These are phyloP conservation scores for Porcisia hertigi DNA, from an alignment of 208 protist species.

Conservation along the genomic window DNA sequence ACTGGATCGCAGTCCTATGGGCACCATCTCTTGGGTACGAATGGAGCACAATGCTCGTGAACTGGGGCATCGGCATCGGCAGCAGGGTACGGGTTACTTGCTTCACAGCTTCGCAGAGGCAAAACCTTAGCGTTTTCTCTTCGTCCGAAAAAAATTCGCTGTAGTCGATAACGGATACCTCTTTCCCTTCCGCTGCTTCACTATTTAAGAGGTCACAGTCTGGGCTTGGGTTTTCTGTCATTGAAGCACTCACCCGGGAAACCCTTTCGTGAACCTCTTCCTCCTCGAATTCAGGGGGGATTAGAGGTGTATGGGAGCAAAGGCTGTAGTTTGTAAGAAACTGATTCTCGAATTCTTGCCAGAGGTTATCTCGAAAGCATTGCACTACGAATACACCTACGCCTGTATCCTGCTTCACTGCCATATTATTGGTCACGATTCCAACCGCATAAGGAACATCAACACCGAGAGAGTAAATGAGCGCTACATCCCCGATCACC, in stretches of 20 bases:
- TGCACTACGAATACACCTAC: conserved; percentile 67
- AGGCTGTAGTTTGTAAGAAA: conserved; percentile 26
- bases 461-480: conserved; percentile 45
- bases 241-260: not conserved
- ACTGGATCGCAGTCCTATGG: conserved; percentile 40
- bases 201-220: not conserved
- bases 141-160: conserved; percentile 32
- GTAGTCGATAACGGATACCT: not conserved
- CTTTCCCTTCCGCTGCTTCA: not conserved
- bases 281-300: conserved; percentile 31
- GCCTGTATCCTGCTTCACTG: conserved; percentile 20
- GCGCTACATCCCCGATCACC: conserved; percentile 25
- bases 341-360: conserved; percentile 56
- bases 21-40: conserved; percentile 48
- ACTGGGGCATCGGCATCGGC: conserved; percentile 64
- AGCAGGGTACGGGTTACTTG: conserved; percentile 37
- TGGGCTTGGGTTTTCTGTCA: not conserved
- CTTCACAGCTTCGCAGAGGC: conserved; percentile 56
- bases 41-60: conserved; percentile 49
- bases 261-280: conserved; percentile 24
- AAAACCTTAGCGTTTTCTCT: conserved; percentile 57
- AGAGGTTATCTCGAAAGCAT: conserved; percentile 64
- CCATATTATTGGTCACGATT: conserved; percentile 47
- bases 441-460: conserved; percentile 67
- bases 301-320: conserved; percentile 8